Evolutionary conservation across 495 filamentous ascomycete genomes (phyloP).

Genomic region (Neurospora sp.): DNA sequence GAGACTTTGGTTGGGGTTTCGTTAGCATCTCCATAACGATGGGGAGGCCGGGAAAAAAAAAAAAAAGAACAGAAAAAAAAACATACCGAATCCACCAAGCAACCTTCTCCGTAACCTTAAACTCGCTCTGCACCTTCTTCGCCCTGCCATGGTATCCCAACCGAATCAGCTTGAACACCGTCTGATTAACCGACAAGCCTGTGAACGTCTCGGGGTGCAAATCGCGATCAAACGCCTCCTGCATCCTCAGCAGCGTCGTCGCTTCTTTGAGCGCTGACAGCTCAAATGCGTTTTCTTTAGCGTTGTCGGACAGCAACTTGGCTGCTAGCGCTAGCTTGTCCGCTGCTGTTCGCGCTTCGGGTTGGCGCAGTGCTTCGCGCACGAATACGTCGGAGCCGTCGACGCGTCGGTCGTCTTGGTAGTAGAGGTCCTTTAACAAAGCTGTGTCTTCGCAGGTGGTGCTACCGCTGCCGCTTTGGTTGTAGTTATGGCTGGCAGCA

Average conservation of each 20-base stretch:
- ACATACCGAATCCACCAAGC: constrained; percentile 70
- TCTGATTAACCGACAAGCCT: constrained; percentile 82
- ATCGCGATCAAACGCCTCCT: constrained; percentile 77
- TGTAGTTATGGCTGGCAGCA: background rate
- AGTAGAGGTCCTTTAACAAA: constrained; percentile 89
- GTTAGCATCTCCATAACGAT: no score
- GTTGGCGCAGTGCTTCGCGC: constrained; percentile 63
- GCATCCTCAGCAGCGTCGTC: constrained; percentile 65
- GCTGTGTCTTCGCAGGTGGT: constrained; percentile 53
- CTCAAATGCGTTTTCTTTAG: constrained; percentile 69
- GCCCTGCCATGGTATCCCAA: constrained; percentile 69
- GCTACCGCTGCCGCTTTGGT: background rate
- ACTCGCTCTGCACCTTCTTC: constrained; percentile 78
- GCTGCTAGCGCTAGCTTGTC: constrained; percentile 83
- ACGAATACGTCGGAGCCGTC: constrained; percentile 85
- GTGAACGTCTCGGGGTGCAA: constrained; percentile 57
- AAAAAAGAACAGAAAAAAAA: background rate
- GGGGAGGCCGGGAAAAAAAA: background rate
- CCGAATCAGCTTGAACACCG: constrained; percentile 70
- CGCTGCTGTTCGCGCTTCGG: constrained; percentile 44
- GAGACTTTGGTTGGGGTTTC: constrained; percentile 37
- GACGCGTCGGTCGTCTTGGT: constrained; percentile 87
- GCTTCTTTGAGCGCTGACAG: constrained; percentile 70
- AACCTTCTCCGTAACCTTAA: constrained; percentile 83
- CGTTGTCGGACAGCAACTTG: constrained; percentile 67